Percentiles rank a stretch among this genome's conserved stretches.
phyloP scores from a whole-genome alignment of 192 early-diverging fungal species.

The Lobosporangium transversale region DNA sequence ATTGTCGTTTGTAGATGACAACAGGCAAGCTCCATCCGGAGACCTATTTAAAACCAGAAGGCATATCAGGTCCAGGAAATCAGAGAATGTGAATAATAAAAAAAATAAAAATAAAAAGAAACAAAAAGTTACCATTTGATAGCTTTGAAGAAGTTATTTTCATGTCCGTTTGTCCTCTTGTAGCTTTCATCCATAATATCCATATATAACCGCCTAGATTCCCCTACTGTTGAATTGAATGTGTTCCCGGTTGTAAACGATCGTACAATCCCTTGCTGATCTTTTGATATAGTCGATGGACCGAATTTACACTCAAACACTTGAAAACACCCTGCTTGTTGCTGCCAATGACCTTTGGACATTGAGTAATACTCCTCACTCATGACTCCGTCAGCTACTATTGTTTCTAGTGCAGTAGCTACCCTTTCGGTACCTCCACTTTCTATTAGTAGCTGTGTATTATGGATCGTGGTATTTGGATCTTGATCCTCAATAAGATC shows the following conservation, averaged over 20 bases:
- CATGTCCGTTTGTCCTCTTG: constrained; percentile 47
- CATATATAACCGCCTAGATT: constrained; percentile 23
- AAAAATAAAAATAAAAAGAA: neutral
- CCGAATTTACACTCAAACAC: constrained; percentile 29
- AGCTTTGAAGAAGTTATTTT: constrained; percentile 70
- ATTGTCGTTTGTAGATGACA: constrained; percentile 73
- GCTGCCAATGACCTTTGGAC: too few species aligned
- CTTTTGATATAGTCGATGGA: neutral
- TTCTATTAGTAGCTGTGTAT: too few species aligned
- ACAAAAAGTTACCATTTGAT: constrained; percentile 64
- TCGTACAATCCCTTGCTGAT: constrained; percentile 3
- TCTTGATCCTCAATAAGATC: too few species aligned
- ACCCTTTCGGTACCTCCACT: too few species aligned
- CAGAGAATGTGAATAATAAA: neutral
- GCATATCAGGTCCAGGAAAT: neutral
- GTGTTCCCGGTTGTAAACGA: constrained; percentile 18
- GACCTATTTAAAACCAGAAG: constrained; percentile 57
- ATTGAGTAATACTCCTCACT: too few species aligned
- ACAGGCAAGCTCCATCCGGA: constrained; percentile 71
- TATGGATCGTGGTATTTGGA: too few species aligned
- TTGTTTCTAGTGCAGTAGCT: too few species aligned
- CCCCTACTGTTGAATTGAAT: constrained; percentile 44
- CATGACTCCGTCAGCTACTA: too few species aligned
- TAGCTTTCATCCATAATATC: constrained; percentile 20
- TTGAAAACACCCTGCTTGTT: constrained; percentile 35